These are phyloP conservation scores for Rhizopogon vesiculosus DNA, from an alignment of 768 basidiomycete genomes.

Conservation along the genomic window DNA sequence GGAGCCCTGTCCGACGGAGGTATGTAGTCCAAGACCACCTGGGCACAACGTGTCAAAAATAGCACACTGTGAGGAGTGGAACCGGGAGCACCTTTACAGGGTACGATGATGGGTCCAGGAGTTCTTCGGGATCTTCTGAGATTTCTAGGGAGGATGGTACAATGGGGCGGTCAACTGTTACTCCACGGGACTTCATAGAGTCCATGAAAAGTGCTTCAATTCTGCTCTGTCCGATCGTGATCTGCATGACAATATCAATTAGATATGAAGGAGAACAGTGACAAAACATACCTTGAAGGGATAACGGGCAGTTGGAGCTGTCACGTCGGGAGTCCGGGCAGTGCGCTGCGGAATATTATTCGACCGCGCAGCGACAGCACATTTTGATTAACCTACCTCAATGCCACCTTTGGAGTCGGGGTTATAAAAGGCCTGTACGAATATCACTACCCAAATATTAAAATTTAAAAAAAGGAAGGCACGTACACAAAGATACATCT, in stretches of 20 bases:
- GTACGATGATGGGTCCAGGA: constrained; percentile 26
- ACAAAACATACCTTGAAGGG: constrained; percentile 55
- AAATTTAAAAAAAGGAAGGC: neutral
- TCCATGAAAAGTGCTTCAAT: constrained; percentile 40
- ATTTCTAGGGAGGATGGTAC: constrained; percentile 26
- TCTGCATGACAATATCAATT: constrained; percentile 11
- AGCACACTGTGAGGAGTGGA: neutral
- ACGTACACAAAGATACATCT: constrained; percentile 66
- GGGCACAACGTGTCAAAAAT: neutral
- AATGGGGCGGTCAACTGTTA: constrained; percentile 32
- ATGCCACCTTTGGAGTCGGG: constrained; percentile 57
- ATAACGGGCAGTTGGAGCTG: constrained; percentile 58
- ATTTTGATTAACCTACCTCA: constrained; percentile 33
- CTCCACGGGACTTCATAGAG: constrained; percentile 27
- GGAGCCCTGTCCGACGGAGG: constrained; percentile 13
- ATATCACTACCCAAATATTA: neutral
- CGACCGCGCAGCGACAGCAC: neutral
- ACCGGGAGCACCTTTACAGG: constrained; percentile 23
- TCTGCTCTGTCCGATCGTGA: constrained; percentile 35
- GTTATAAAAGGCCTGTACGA: constrained; percentile 66
- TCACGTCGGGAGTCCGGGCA: constrained; percentile 57
- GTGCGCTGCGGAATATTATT: constrained; percentile 41
- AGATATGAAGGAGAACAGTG: neutral
- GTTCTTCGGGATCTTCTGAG: constrained; percentile 31
- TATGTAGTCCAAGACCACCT: constrained; percentile 1